Percentiles rank a stretch among this genome's conserved stretches.
These are phyloP conservation scores for Fusarium abutilonis DNA, from an alignment of 2,329 filamentous ascomycete species.

Conservation along the genomic window DNA sequence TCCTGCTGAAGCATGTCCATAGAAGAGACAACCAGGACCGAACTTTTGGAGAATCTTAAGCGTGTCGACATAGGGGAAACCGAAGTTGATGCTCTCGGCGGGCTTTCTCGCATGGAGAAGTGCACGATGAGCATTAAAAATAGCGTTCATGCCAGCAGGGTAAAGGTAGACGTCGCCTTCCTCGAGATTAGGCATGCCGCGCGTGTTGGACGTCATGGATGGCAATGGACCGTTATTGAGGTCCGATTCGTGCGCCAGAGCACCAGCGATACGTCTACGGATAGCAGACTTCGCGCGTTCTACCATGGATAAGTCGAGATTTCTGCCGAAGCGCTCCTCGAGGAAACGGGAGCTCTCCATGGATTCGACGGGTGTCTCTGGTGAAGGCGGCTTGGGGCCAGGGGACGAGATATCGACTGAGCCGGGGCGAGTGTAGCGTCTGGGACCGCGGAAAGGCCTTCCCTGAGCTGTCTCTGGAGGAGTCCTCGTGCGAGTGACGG, in stretches of 20 bases:
- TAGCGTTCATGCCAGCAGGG: conserved; percentile 92
- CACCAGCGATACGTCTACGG: conserved; percentile 86
- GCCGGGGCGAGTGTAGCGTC: conserved; percentile 75
- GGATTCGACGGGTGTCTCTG: conserved; percentile 50
- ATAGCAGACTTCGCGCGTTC: conserved; percentile 87
- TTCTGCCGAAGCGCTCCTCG: conserved; percentile 93
- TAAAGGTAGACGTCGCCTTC: conserved; percentile 92
- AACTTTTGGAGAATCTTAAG: conserved; percentile 96
- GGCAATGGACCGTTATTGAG: conserved; percentile 40
- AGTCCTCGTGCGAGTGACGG: conserved; percentile 42
- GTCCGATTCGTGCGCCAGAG: conserved; percentile 77
- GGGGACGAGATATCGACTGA: conserved; percentile 48
- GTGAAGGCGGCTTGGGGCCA: conserved; percentile 30
- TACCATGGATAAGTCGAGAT: conserved; percentile 82
- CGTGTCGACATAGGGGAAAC: conserved; percentile 98
- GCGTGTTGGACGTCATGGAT: conserved; percentile 54
- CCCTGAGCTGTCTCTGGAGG: conserved; percentile 40
- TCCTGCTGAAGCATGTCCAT: conserved; percentile 78
- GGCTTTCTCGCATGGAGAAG: conserved; percentile 72
- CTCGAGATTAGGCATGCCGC: conserved; percentile 71
- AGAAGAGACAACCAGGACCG: conserved; percentile 87
- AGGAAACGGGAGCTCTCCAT: conserved; percentile 83
- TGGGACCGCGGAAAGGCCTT: conserved; percentile 73
- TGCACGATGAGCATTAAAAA: conserved; percentile 85
- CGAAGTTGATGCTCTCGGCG: conserved; percentile 85